Evolutionary conservation across 805 yeast species (phyloP).

Genomic region (Scheffersomyces coipomensis): DNA sequence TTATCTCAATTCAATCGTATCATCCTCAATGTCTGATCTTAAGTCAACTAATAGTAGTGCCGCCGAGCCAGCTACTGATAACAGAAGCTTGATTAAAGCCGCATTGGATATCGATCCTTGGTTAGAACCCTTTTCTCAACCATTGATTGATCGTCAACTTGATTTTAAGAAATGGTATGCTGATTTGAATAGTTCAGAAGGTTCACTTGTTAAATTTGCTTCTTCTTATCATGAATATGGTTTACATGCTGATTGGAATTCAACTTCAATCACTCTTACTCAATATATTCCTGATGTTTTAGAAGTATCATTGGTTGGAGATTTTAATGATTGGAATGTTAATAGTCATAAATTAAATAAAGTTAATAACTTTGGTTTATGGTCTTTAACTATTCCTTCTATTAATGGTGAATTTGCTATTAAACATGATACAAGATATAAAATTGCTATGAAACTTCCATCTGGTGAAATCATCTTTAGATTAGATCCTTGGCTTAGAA

Average conservation of each 20-base stretch:
- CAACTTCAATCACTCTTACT: conserved; percentile 57
- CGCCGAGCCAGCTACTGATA: too few species aligned
- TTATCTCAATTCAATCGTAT: too few species aligned
- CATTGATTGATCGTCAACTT: conserved; percentile 64
- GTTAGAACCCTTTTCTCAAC: conserved; percentile 75
- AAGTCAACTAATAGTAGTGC: too few species aligned
- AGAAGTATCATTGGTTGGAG: conserved; percentile 81
- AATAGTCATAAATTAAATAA: conserved; percentile 51
- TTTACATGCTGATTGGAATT: conserved; percentile 54
- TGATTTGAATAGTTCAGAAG: conserved; percentile 56
- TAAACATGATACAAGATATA: conserved; percentile 77
- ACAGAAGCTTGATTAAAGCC: conserved; percentile 38
- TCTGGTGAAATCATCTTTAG: conserved; percentile 74
- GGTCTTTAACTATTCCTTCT: conserved; percentile 61
- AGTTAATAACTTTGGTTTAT: conserved; percentile 67
- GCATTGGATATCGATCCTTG: conserved; percentile 81
- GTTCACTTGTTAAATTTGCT: conserved; percentile 62
- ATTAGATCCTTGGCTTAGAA: conserved; percentile 82
- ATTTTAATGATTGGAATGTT: conserved; percentile 82
- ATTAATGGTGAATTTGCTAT: conserved; percentile 59
- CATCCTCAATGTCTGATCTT: too few species aligned
- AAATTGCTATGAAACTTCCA: conserved; percentile 62
- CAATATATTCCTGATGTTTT: conserved; percentile 93
- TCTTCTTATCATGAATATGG: conserved; percentile 78
- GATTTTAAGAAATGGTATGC: conserved; percentile 64